Evolutionary conservation across 176 grass and related monocot species (phyloP).

Genomic region (Oryza glumipatula): DNA sequence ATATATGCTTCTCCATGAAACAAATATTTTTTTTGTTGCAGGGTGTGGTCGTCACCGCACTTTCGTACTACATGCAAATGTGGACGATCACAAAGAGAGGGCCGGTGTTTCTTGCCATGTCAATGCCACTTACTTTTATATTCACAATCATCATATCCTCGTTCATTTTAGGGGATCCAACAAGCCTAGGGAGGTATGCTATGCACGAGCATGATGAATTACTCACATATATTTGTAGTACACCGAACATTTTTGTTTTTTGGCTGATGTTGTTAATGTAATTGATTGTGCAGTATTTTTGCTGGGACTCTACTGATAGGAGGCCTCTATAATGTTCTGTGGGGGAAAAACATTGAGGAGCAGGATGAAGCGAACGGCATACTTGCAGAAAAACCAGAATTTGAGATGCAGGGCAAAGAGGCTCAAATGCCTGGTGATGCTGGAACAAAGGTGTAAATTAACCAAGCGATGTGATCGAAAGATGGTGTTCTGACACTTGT

Average conservation of each 20-base stretch:
- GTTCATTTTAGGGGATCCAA: constrained; percentile 59
- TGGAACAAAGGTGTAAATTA: background rate
- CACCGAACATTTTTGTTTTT: background rate
- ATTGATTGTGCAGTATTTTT: background rate
- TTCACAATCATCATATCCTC: constrained; percentile 68
- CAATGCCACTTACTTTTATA: constrained; percentile 65
- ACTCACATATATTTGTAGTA: background rate
- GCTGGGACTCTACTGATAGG: background rate
- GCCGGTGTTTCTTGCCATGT: constrained; percentile 71
- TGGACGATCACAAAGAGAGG: constrained; percentile 76
- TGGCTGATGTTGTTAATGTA: background rate
- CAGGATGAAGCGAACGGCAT: background rate
- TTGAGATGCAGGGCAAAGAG: background rate
- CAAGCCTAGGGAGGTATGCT: constrained; percentile 63
- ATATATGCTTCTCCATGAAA: background rate
- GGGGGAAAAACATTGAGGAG: background rate
- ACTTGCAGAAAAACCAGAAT: background rate
- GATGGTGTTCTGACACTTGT: too few species aligned
- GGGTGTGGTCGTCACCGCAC: constrained; percentile 61
- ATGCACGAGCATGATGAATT: background rate
- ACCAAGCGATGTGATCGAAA: background rate
- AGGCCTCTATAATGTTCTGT: background rate
- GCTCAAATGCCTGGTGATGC: background rate
- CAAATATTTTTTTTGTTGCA: constrained; percentile 17
- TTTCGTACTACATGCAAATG: constrained; percentile 82